A percentile compares a stretch with the other conserved stretches of the same genome.
Conservation (phyloP, 208 protist species). For the Trypanosoma lewisi region DNA sequence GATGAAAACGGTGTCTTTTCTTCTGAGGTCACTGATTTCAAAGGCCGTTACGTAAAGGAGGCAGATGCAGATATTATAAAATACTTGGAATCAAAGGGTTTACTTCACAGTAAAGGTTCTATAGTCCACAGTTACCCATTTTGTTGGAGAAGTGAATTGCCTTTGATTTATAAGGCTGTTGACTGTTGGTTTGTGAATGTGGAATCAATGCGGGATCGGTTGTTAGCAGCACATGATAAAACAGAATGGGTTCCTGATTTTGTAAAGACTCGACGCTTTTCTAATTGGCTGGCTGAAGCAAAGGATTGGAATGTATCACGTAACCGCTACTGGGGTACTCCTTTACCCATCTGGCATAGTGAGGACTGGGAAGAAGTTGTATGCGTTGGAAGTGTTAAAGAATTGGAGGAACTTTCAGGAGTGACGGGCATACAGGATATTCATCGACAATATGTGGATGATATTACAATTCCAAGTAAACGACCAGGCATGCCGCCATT, state of each 20-base stretch:
- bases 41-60: constrained; percentile 97
- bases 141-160: constrained; percentile 99
- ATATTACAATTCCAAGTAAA: constrained; percentile 98
- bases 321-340: constrained; percentile 99
- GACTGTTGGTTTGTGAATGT: constrained; percentile 99
- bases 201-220: constrained; percentile 93
- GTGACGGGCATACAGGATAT: constrained; percentile 92
- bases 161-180: constrained; percentile 98
- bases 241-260: constrained; percentile 98
- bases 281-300: constrained; percentile 98
- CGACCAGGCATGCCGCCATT: constrained; percentile 85
- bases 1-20: constrained; percentile 98
- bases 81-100: constrained; percentile 87
- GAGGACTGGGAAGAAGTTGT: constrained; percentile 97
- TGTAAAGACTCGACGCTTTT: constrained; percentile 98
- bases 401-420: constrained; percentile 96
- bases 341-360: constrained; percentile 98
- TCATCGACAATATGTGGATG: constrained; percentile 97
- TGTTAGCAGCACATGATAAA: constrained; percentile 93
- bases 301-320: constrained; percentile 99
- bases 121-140: constrained; percentile 99
- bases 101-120: constrained; percentile 87
- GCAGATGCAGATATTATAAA: constrained; percentile 96
- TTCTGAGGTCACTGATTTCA: constrained; percentile 94
- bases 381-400: constrained; percentile 93